phyloP scores from a whole-genome alignment of 495 filamentous ascomycete species.

The Neurospora tetrasperma region DNA sequence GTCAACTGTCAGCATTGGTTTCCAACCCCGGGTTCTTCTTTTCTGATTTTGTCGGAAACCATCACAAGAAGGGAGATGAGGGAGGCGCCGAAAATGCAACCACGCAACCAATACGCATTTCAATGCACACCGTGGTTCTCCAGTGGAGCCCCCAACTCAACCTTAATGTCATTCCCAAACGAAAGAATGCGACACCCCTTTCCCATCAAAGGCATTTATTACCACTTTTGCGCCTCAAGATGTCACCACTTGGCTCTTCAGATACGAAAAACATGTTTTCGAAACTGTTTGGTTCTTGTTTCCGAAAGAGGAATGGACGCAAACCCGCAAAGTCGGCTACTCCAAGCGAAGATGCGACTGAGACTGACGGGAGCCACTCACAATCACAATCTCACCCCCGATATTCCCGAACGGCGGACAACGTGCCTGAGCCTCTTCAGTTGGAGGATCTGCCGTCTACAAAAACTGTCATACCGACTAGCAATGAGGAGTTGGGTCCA shows the following conservation, averaged over 20 bases:
- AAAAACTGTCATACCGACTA: background rate
- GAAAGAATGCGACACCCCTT: background rate
- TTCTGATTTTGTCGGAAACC: background rate
- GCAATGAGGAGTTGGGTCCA: background rate
- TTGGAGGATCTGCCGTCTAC: background rate
- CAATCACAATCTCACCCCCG: background rate
- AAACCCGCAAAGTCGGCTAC: constrained; percentile 7
- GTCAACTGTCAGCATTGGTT: background rate
- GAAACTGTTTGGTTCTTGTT: constrained; percentile 18
- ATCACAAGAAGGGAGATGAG: background rate
- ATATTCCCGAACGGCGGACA: background rate
- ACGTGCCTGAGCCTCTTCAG: background rate
- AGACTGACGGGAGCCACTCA: constrained; percentile 13
- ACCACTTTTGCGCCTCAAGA: background rate
- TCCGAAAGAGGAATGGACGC: constrained; percentile 13
- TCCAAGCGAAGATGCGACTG: constrained; percentile 10
- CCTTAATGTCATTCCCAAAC: background rate
- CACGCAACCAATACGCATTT: background rate
- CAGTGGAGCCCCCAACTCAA: background rate
- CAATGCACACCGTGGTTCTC: background rate
- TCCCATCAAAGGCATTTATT: background rate
- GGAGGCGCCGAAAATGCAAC: background rate
- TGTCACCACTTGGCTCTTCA: background rate
- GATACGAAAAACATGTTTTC: constrained; percentile 8
- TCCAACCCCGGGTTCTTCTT: background rate